A percentile compares a stretch with the other conserved stretches of the same genome.
Evolutionary conservation across 1,284 basidiomycete species (phyloP).

Genomic region (Apiotrichum laibachii): DNA sequence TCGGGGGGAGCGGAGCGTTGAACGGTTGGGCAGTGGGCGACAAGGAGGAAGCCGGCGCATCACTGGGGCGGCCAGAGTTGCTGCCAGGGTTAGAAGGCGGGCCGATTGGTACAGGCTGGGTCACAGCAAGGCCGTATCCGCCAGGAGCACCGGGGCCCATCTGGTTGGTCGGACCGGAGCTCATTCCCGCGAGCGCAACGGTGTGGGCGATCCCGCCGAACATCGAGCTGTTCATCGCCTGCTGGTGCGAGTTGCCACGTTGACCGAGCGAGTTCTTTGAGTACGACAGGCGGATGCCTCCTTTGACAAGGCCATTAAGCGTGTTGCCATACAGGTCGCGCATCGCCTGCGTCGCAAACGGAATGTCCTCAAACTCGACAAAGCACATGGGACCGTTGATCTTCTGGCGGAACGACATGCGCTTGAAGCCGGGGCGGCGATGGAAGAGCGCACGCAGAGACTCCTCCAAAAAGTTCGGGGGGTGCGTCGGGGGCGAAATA

Average conservation of each 20-base stretch:
- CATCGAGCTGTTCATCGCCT: slow-evolving; percentile 31
- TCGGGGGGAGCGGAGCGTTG: slow-evolving; percentile 31
- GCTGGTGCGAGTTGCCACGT: slow-evolving; percentile 42
- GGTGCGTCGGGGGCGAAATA: slow-evolving; percentile 60
- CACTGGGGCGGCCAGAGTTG: slow-evolving; percentile 1
- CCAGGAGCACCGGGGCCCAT: slow-evolving; percentile 8
- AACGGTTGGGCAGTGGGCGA: slow-evolving; percentile 49
- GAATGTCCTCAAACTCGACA: slow-evolving; percentile 91
- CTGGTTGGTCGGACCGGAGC: slow-evolving; percentile 15
- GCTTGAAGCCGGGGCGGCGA: slow-evolving; percentile 75
- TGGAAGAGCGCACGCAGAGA: slow-evolving; percentile 77
- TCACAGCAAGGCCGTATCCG: slow-evolving; percentile 8
- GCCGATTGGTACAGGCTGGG: slow-evolving; percentile 19
- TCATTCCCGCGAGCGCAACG: slow-evolving; percentile 46
- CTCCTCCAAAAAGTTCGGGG: slow-evolving; percentile 78
- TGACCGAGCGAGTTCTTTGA: slow-evolving; percentile 88
- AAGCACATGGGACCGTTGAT: slow-evolving; percentile 97
- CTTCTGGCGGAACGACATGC: slow-evolving; percentile 92
- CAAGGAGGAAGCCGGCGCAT: slow-evolving; percentile 26
- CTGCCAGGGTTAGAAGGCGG: slow-evolving; percentile 9
- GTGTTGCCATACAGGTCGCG: slow-evolving; percentile 88
- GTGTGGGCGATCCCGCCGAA: slow-evolving; percentile 48
- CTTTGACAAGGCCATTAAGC: slow-evolving; percentile 85
- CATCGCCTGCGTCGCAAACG: slow-evolving; percentile 76
- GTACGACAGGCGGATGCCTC: slow-evolving; percentile 91